Percentiles rank a stretch among this genome's conserved stretches.
Conservation (phyloP, 768 basidiomycete genomes). For the Tremella mesenterica region DNA sequence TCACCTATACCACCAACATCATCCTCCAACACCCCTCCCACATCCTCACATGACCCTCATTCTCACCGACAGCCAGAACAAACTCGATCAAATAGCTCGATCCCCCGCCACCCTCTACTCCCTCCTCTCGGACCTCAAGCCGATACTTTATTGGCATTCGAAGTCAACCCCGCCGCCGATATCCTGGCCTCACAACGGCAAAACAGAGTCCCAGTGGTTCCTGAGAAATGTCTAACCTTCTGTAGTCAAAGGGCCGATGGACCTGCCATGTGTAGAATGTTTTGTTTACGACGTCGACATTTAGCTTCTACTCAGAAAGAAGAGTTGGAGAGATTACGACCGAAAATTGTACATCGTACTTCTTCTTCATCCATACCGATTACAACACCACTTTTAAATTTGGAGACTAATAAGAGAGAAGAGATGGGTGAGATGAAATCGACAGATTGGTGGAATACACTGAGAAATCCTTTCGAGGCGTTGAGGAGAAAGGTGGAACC, state of each 20-base stretch:
- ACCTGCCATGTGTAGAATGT: conserved; percentile 28
- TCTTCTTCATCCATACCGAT: background rate
- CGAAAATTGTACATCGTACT: background rate
- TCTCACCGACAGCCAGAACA: background rate
- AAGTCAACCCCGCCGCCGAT: background rate
- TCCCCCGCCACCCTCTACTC: conserved; percentile 7
- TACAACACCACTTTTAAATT: background rate
- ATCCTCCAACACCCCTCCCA: conserved; percentile 2
- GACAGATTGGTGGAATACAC: background rate
- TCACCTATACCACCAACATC: background rate
- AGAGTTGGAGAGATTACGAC: conserved; percentile 18
- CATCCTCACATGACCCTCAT: background rate
- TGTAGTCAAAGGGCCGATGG: conserved; percentile 24
- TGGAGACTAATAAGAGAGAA: background rate
- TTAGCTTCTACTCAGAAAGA: conserved; percentile 8
- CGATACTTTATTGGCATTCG: background rate
- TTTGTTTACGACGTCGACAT: conserved; percentile 21
- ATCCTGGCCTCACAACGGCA: background rate
- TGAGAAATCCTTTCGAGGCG: conserved; percentile 18
- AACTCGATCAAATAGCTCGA: background rate
- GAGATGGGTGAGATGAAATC: background rate
- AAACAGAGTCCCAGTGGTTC: conserved; percentile 14
- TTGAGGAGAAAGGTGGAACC: conserved; percentile 18
- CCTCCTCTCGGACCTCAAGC: conserved; percentile 3
- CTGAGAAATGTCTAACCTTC: conserved; percentile 35